Evolutionary conservation across 345 rosid species (phyloP).

Genomic region (Salix caprea): DNA sequence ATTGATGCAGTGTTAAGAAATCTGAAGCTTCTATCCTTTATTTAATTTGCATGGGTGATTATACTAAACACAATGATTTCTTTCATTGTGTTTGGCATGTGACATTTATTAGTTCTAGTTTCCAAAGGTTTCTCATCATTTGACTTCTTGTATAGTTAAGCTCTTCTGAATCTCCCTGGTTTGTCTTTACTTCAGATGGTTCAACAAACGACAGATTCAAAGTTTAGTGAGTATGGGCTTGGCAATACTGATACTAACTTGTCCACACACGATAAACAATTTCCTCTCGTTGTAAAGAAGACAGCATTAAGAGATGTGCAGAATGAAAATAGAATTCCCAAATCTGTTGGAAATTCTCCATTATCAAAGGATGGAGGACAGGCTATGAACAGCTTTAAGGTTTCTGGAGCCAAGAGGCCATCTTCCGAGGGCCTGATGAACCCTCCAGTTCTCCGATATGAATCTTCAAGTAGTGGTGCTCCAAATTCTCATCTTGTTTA

Average conservation of each 20-base stretch:
- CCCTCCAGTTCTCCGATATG: conserved; percentile 29
- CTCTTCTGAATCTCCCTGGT: neutral
- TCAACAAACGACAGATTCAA: conserved; percentile 45
- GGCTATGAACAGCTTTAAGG: conserved; percentile 34
- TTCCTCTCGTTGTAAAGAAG: conserved; percentile 42
- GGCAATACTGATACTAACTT: conserved; percentile 35
- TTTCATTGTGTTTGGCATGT: neutral
- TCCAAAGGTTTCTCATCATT: neutral
- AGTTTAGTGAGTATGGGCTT: conserved; percentile 36
- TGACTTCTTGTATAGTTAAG: too few species aligned
- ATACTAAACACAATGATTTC: neutral
- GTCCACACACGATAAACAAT: conserved; percentile 38
- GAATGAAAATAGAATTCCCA: conserved; percentile 51
- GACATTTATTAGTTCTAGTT: neutral
- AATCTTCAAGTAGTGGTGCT: conserved; percentile 39
- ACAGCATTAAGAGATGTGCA: conserved; percentile 55
- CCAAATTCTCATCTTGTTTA: conserved; percentile 64
- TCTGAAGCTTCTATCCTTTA: neutral
- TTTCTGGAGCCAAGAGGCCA: conserved; percentile 55
- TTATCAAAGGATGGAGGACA: conserved; percentile 40
- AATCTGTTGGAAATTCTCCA: conserved; percentile 29
- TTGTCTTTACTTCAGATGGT: conserved; percentile 36
- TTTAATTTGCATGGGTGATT: neutral
- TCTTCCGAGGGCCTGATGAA: conserved; percentile 34
- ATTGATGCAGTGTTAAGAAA: neutral